These are phyloP conservation scores for Coix lacrymajobi DNA, from an alignment of 176 grass and related monocot species.

Conservation along the genomic window DNA sequence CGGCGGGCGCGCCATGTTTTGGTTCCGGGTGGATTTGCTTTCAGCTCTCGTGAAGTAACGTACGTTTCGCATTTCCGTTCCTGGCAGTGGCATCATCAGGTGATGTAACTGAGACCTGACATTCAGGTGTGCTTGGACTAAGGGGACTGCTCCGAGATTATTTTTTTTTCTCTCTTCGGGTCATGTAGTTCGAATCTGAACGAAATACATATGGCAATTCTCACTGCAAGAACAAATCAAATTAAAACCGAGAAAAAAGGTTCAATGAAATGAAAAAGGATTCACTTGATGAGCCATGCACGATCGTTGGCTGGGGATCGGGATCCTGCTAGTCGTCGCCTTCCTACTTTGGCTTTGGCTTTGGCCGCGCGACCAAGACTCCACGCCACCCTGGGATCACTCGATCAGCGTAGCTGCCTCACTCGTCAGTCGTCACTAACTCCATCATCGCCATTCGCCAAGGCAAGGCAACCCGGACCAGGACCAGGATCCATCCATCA, in stretches of 20 bases:
- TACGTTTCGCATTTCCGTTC: background rate
- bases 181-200: no score
- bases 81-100: background rate
- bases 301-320: background rate
- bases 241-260: no score
- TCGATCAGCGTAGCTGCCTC: background rate
- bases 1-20: background rate
- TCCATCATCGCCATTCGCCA: no score
- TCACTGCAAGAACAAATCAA: background rate
- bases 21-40: background rate
- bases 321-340: background rate
- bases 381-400: background rate
- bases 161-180: no score
- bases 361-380: no score
- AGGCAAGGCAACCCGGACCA: no score
- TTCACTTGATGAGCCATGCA: background rate
- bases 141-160: background rate
- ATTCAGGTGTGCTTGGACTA: background rate
- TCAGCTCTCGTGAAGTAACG: background rate
- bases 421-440: no score
- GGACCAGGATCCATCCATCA: no score
- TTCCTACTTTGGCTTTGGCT: background rate
- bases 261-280: background rate
- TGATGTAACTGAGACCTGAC: background rate
- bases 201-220: no score